These are phyloP conservation scores for Hortaea sp. DNA, from an alignment of 2,329 filamentous ascomycete genomes.

Conservation along the genomic window DNA sequence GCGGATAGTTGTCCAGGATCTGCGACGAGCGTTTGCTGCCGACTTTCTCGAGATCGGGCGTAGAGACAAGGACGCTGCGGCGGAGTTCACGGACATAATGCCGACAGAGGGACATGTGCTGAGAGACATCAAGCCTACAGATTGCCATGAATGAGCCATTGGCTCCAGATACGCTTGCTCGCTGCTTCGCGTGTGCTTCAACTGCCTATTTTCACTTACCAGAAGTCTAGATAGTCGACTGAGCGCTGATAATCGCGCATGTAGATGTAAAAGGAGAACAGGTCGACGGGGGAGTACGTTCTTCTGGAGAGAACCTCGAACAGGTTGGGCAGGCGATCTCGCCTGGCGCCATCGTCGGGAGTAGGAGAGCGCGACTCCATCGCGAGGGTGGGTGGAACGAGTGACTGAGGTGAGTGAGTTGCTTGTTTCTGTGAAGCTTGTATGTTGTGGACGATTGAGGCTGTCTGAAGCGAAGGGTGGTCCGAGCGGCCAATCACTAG, in stretches of 20 bases:
- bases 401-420: no score
- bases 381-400: no score
- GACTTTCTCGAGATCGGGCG: conserved; percentile 72
- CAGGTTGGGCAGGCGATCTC: conserved; percentile 84
- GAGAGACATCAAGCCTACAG: conserved; percentile 90
- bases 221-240: conserved; percentile 96
- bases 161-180: conserved; percentile 42
- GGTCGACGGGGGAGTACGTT: conserved; percentile 88
- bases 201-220: conserved; percentile 46
- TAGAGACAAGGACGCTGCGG: conserved; percentile 83
- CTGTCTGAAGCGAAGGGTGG: no score
- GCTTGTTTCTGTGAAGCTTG: no score
- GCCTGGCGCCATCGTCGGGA: conserved; percentile 25
- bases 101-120: conserved; percentile 95
- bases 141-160: background rate
- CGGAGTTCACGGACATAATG: conserved; percentile 95
- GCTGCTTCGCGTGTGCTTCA: no score
- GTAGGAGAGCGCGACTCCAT: conserved; percentile 16
- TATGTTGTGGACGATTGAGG: no score
- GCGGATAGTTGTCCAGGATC: conserved; percentile 54
- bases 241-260: conserved; percentile 98
- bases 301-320: conserved; percentile 92
- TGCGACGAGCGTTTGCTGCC: conserved; percentile 77
- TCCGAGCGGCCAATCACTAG: no score
- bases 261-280: conserved; percentile 99